Evolutionary conservation across 352 stramenopile genomes (phyloP), one percentile per base, ranked within the genome.

Genomic region (Pythium apleroticum): DNA sequence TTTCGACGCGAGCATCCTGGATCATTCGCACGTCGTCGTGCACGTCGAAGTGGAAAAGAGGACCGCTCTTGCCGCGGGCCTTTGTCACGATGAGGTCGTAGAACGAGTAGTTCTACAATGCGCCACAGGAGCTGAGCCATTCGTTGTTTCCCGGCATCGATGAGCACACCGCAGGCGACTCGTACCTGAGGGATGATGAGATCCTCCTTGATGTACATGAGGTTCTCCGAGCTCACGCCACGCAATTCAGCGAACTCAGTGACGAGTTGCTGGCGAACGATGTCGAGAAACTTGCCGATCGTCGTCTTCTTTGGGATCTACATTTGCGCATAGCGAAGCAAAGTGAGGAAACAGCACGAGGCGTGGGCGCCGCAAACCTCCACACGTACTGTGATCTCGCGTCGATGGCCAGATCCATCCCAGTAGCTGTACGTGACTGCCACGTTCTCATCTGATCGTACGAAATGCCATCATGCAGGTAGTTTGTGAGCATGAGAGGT

Each of bases 151-250:
- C n/a, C n/a, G n/a, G n/a, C n/a, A n/a, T n/a, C n/a, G n/a, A n/a
- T n/a, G n/a, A n/a, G 37, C 19, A 14, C 28, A 50, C 6, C 8
- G 19, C 3, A 50, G 6, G 5, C 7, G n/a, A 50, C 28, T 3
- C 77, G 57, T 76, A 95, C 86, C 57, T 95, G 87, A n/a, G 97
- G 96, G 60, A 99, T 97, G 60, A 99, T 99, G n/a, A 99, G 73
- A 77, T 99, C 97, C 75, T 99, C 97, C 68, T 98, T 99, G 63
- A 99, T 87, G 78, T 99, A 99, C 24, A 99, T 80, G 15, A 99
- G 77, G 46, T 97, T 98, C 59, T 99, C 97, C 0, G 86, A 68
- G 37, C 86, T 90, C 15, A 97, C 83, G 62, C 91, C 91, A 22
- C 86, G 79, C 43, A 99, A 75, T 64, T 99, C 95, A 8, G 86